Percentiles rank a stretch among this genome's conserved stretches.
These are phyloP conservation scores for Oidiodendron maius DNA, from an alignment of 495 filamentous ascomycete genomes.

Conservation along the genomic window DNA sequence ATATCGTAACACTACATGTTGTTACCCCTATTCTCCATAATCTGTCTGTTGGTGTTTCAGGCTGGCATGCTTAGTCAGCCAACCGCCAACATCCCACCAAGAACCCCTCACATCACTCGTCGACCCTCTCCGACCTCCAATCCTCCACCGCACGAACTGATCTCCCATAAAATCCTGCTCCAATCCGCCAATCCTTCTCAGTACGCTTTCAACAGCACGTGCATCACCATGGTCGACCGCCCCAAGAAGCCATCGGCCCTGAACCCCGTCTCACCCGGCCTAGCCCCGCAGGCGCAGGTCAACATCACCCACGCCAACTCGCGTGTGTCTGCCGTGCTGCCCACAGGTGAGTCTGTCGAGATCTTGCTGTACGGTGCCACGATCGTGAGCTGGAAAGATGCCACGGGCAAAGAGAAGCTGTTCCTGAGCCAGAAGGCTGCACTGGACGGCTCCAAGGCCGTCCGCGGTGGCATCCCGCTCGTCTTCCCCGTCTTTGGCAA, in stretches of 20 bases:
- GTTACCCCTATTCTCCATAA: not conserved
- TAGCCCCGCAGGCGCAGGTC: slow-evolving; percentile 62
- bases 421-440: slow-evolving; percentile 77
- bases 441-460: slow-evolving; percentile 52
- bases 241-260: slow-evolving; percentile 76
- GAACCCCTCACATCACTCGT: no score
- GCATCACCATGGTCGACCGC: slow-evolving; percentile 78
- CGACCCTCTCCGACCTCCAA: no score
- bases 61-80: no score
- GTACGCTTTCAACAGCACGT: not conserved
- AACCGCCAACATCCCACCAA: no score
- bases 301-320: slow-evolving; percentile 59
- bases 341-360: slow-evolving; percentile 78
- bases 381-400: slow-evolving; percentile 85
- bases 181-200: not conserved
- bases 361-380: slow-evolving; percentile 90
- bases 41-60: not conserved
- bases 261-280: slow-evolving; percentile 51
- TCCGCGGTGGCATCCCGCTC: slow-evolving; percentile 78
- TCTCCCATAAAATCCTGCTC: not conserved
- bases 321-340: slow-evolving; percentile 63
- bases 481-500: slow-evolving; percentile 97
- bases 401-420: slow-evolving; percentile 74
- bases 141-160: no score
- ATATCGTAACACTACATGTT: not conserved